Evolutionary conservation across 2,329 filamentous ascomycete genomes (phyloP), one percentile per base, ranked within the genome.

Genomic region (Xylaria hypoxylon): DNA sequence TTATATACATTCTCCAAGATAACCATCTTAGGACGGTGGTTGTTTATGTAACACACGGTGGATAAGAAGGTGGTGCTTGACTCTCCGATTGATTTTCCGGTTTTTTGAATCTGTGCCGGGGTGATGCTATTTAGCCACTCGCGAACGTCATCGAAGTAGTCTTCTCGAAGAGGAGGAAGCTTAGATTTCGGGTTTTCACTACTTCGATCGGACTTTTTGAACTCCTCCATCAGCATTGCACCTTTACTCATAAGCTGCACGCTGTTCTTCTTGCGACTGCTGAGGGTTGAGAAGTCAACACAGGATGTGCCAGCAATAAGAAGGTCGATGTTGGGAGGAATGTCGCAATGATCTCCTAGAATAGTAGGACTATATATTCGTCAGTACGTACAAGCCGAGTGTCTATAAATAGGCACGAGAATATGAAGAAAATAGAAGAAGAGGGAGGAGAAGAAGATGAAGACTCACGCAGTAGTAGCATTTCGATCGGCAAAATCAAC

Each of bases 251-350:
- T 48, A 17, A 57, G 17, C 1, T 52, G 26, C 2, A 68, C 40
- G 66, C 77, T 88, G 17, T 80, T 80, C 4, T 81, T 76, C 56
- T 80, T 85, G 0, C 65, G 70, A 7, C 57, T 67, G 75, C 94
- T 95, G 35, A 94, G 77, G 0, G 70, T 74, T 0, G 92, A 94
- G 69, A 91, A 92, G 72, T 94, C 92, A 2, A 92, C 90, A 70
- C 92, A 96, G 0, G 90, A 89, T 47, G 90, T 92, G 0, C 92
- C 92, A 6, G 90, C 90, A 50, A 94, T 80, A 1, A 95, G 79
- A 0, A 95, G 75, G 68, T 94, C 89, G 1, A 88, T 77, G 11
- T 84, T 74, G 0, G 76, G 77, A 0, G 90, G 90, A 1, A 93
- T 86, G 1, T 77, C 59, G 4, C 82, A 82, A 55, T 83, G 78